These are phyloP conservation scores for Exidia glandulosa DNA, from an alignment of 768 basidiomycete genomes.

Conservation along the genomic window DNA sequence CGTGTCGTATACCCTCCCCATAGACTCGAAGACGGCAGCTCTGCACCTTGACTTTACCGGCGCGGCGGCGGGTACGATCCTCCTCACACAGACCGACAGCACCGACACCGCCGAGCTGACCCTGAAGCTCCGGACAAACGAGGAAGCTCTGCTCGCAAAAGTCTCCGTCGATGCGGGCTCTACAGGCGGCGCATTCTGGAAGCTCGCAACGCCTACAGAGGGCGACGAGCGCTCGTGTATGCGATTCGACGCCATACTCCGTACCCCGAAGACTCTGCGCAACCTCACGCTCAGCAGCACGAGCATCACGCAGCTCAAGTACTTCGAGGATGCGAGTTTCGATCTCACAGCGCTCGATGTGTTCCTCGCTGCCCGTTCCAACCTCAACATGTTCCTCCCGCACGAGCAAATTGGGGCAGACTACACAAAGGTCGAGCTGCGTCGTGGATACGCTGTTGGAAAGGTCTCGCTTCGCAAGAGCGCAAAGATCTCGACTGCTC, in stretches of 20 bases:
- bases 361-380: slow-evolving; percentile 27
- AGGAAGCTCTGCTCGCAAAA: slow-evolving; percentile 28
- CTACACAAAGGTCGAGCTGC: slow-evolving; percentile 32
- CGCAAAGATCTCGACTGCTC: background rate
- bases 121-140: slow-evolving; percentile 33
- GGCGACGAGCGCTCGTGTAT: slow-evolving; percentile 24
- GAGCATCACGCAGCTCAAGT: slow-evolving; percentile 36
- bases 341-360: slow-evolving; percentile 34
- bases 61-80: slow-evolving; percentile 38
- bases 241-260: slow-evolving; percentile 43
- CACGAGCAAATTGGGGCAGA: slow-evolving; percentile 30
- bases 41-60: slow-evolving; percentile 40
- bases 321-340: slow-evolving; percentile 33
- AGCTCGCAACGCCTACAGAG: slow-evolving; percentile 1
- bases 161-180: slow-evolving; percentile 28
- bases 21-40: slow-evolving; percentile 24
- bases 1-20: slow-evolving; percentile 27
- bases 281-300: slow-evolving; percentile 36
- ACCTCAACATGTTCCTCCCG: slow-evolving; percentile 37
- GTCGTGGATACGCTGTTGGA: slow-evolving; percentile 51
- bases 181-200: slow-evolving; percentile 24
- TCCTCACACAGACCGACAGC: slow-evolving; percentile 37
- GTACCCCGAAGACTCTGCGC: slow-evolving; percentile 38
- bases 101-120: slow-evolving; percentile 26
- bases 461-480: background rate